These are phyloP conservation scores for Cercospora sojina DNA, from an alignment of 2,329 filamentous ascomycete genomes.

Conservation along the genomic window DNA sequence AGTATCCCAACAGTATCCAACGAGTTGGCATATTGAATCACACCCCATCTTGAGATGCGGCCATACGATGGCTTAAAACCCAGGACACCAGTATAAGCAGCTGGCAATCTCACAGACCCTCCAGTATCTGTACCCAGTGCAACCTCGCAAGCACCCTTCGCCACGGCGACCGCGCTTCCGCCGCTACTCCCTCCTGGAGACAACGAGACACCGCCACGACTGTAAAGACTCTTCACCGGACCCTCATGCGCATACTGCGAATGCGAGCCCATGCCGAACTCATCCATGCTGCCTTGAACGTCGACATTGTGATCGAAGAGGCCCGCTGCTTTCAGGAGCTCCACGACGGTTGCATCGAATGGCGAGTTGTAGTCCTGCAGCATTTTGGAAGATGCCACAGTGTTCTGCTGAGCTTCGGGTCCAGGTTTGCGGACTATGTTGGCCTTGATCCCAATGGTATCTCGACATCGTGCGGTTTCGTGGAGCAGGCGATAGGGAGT, in stretches of 20 bases:
- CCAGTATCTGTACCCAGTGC: conserved; percentile 93
- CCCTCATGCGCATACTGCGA: conserved; percentile 68
- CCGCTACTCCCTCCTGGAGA: conserved; percentile 90
- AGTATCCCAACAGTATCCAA: conserved; percentile 85
- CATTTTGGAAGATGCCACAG: conserved; percentile 79
- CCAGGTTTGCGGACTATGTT: conserved; percentile 48
- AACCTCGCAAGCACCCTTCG: conserved; percentile 60
- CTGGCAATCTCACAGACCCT: conserved; percentile 81
- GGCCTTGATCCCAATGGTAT: conserved; percentile 50
- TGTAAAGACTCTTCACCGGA: conserved; percentile 57
- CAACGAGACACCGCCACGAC: conserved; percentile 38
- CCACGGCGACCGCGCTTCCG: conserved; percentile 84
- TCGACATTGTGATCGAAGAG: conserved; percentile 58
- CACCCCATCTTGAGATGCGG: conserved; percentile 78
- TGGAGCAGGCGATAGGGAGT: background rate
- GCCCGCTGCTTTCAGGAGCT: conserved; percentile 62
- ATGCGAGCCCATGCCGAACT: conserved; percentile 93
- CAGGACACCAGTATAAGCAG: conserved; percentile 77
- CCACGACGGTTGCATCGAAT: conserved; percentile 78
- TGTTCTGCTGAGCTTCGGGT: conserved; percentile 43
- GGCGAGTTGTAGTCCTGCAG: conserved; percentile 68
- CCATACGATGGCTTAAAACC: conserved; percentile 94
- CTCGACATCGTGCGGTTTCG: background rate
- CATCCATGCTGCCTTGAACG: conserved; percentile 85
- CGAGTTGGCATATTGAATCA: conserved; percentile 89